These are phyloP conservation scores for Penicillium lividum DNA, from an alignment of 495 filamentous ascomycete species.

Conservation along the genomic window DNA sequence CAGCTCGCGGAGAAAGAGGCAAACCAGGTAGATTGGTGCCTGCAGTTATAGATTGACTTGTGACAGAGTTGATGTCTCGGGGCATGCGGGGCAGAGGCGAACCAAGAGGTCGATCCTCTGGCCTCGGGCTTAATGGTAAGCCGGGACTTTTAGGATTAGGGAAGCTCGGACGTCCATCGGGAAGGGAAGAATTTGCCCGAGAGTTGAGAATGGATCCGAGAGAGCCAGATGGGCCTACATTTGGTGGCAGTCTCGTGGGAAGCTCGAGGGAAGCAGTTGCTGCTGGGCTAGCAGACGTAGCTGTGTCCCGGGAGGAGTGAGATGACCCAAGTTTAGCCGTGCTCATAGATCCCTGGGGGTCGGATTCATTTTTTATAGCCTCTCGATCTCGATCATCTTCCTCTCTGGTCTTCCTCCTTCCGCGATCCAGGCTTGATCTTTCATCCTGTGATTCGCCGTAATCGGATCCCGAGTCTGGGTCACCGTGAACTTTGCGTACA, in stretches of 20 bases:
- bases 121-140: slow-evolving; percentile 84
- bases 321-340: slow-evolving; percentile 30
- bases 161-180: slow-evolving; percentile 36
- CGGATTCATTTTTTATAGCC: slow-evolving; percentile 61
- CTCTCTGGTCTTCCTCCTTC: slow-evolving; percentile 82
- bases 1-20: slow-evolving; percentile 72
- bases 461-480: slow-evolving; percentile 73
- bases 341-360: slow-evolving; percentile 68
- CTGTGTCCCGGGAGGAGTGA: slow-evolving; percentile 11
- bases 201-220: slow-evolving; percentile 40
- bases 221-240: slow-evolving; percentile 32
- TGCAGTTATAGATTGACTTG: slow-evolving; percentile 44
- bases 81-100: slow-evolving; percentile 71
- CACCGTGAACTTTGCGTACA: slow-evolving; percentile 46
- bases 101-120: slow-evolving; percentile 69
- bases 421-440: slow-evolving; percentile 61
- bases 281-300: slow-evolving; percentile 22
- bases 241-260: slow-evolving; percentile 30
- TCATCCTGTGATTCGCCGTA: slow-evolving; percentile 75
- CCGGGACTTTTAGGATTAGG: slow-evolving; percentile 79
- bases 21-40: slow-evolving; percentile 40
- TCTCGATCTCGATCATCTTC: slow-evolving; percentile 84
- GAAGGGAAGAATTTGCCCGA: slow-evolving; percentile 22
- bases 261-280: slow-evolving; percentile 26
- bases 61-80: slow-evolving; percentile 52